Evolutionary conservation across 768 basidiomycete genomes (phyloP), one percentile per base, ranked within the genome.

Genomic region (Dacryopinax spathularia): DNA sequence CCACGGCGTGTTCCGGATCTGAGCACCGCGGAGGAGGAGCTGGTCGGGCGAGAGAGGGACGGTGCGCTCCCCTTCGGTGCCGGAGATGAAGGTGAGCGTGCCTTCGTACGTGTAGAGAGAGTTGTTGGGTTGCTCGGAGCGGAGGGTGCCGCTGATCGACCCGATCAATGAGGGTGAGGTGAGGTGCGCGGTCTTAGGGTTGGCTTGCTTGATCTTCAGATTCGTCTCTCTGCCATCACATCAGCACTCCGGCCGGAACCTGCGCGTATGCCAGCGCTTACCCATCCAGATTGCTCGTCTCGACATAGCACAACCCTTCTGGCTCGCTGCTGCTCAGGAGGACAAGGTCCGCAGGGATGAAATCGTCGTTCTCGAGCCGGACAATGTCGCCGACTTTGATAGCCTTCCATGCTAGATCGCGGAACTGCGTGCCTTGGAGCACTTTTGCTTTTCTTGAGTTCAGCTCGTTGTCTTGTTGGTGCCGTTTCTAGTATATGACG

Each of bases 271-370:
- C 35, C 16, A 35, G 68, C 76, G 68, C 78, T 66, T 63, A 94
- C 92, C 95, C 96, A 70, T 99, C 96, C 29, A 99, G 80, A 73
- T 99, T 99, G 6, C 90, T 89, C 0, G 96, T 99, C 74, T 99
- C 96, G 66, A 98, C 91, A 72, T 97, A 99, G 68, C 95, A 97
- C 48, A 98, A 77, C 0, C 96, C 93, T 72, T 99, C 96, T 0
- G 96, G 96, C 73, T 99, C 96, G 72, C 89, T 91, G 13, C 89
- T 91, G 65, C 84, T 85, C 62, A 98, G 68, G 60, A 98, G 77
- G 1, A 97, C 72, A 75, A 96, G 80, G 75, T 99, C 96, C 12
- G 96, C 96, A 0, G 95, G 93, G 66, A 98, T 97, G 74, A 91
- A 95, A 62, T 94, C 88, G 74, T 99, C 82, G 65, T 84, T 88